Percentiles rank a stretch among this genome's conserved stretches.
These are phyloP conservation scores for Cinnamomum chago DNA, from an alignment of 164 flowering plant species.

Conservation along the genomic window DNA sequence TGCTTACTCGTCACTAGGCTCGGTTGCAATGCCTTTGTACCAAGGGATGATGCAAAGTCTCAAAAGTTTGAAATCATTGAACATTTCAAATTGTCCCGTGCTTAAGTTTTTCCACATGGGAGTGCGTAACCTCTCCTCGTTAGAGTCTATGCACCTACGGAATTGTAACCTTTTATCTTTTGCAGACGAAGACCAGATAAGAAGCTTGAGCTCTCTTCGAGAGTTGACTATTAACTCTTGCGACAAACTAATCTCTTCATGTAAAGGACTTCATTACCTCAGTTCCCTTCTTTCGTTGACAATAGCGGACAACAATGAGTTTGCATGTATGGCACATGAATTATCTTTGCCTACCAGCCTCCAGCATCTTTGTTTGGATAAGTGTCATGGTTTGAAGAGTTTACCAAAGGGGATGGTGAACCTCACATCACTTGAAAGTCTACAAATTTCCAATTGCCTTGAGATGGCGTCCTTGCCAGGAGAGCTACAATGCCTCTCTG, in stretches of 20 bases:
- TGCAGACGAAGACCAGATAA: background rate
- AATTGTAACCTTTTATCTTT: background rate
- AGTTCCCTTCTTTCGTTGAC: background rate
- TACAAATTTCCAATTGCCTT: background rate
- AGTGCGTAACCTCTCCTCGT: background rate
- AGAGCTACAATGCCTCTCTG: background rate
- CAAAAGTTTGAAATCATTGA: background rate
- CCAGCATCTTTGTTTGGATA: background rate
- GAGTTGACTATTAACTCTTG: background rate
- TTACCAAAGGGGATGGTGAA: background rate
- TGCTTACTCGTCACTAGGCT: background rate
- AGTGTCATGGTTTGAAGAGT: background rate
- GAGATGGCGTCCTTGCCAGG: background rate
- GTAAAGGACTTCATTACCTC: conserved; percentile 11
- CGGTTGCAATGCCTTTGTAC: too few species aligned
- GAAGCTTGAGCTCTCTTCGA: background rate
- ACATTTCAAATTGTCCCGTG: background rate
- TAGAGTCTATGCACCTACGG: background rate
- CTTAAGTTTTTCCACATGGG: background rate
- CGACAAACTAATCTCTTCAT: conserved; percentile 2
- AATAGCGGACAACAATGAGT: background rate
- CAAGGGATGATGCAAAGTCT: background rate
- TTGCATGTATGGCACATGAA: background rate
- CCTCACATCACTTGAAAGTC: background rate
- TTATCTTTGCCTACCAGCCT: background rate